Evolutionary conservation across 2,329 filamentous ascomycete species (phyloP).

Genomic region (Botrytis tulipae): DNA sequence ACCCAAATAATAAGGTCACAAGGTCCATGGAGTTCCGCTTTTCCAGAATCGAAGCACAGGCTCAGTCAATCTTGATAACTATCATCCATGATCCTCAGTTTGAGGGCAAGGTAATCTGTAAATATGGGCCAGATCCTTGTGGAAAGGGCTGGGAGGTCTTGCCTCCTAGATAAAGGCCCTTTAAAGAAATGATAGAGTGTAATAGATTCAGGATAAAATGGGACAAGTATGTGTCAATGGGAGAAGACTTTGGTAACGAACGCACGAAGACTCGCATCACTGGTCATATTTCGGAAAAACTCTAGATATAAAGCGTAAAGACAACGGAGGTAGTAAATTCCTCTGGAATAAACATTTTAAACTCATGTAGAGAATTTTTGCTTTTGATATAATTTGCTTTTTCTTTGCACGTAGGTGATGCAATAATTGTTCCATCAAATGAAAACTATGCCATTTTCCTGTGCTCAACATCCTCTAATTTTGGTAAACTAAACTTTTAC

Average conservation of each 20-base stretch:
- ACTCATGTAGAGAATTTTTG: neutral
- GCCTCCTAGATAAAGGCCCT: too few species aligned
- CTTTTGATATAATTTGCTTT: neutral
- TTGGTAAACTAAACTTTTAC: fast-evolving
- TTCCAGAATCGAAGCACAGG: conserved; percentile 23
- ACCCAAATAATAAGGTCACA: neutral
- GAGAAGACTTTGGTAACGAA: neutral
- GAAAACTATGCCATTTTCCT: fast-evolving
- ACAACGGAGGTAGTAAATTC: neutral
- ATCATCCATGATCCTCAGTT: conserved; percentile 1
- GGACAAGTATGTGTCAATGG: fast-evolving
- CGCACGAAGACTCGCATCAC: neutral
- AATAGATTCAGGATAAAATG: too few species aligned
- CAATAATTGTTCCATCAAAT: neutral
- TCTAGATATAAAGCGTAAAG: neutral
- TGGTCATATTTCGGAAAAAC: neutral
- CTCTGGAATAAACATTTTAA: neutral
- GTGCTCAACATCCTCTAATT: neutral
- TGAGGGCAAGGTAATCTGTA: neutral
- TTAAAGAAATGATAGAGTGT: too few species aligned
- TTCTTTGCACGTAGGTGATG: neutral
- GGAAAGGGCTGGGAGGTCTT: neutral
- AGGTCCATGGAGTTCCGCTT: conserved; percentile 22
- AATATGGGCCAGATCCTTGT: conserved; percentile 17
- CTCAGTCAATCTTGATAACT: conserved; percentile 1